Base-by-base conservation (phyloP, 78 protist genomes). In the slime mould (Dictyostelium discoideum) region DNA sequence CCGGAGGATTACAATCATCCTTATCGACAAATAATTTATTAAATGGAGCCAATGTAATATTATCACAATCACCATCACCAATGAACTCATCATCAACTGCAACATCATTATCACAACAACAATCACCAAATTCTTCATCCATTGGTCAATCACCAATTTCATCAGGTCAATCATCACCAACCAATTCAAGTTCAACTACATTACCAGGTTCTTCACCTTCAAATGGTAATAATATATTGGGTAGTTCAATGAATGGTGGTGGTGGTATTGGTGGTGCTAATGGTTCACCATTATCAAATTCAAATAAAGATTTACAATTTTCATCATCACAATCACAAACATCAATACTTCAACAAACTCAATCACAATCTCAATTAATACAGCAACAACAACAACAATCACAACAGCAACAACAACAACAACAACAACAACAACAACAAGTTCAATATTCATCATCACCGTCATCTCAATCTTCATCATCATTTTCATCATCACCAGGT, bases 21-120 rank as follows among this genome's bases (percentile, higher is more conserved):
- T 42, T n/a, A 40, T 78, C 84, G 50, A 42, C 60, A 78, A 78
- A 78, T 78, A 78, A 78, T n/a, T n/a, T 78, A 78, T 78, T 42
- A n/a, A 42, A 37, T 42, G 65, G 60, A 40, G 44, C 50, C 54
- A 78, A 78, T 78, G 84, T 78, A 78, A 32, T 42, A 42, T 78
- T 78, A 78, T 42, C 63, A 42, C 24, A 40, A 42, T 42, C 54
- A 78, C 60, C 54, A 22, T 18, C 82, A 76, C 77, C 77, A 69
- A 69, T 26, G 9, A 26, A 42, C 46, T 42, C 74, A 63, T 18
- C 76, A n/a, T 11, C 76, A 69, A 67, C 63, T 20, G 2, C 63
- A 40, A 40, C 84, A 20, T 40, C 84, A 78, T 78, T 42, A 42
- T 37, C 60, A 44, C 60, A 42, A 78, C 48, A 26, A 76, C 84